These are phyloP conservation scores for Pisolithus tinctorius DNA, from an alignment of 768 basidiomycete species.

Conservation along the genomic window DNA sequence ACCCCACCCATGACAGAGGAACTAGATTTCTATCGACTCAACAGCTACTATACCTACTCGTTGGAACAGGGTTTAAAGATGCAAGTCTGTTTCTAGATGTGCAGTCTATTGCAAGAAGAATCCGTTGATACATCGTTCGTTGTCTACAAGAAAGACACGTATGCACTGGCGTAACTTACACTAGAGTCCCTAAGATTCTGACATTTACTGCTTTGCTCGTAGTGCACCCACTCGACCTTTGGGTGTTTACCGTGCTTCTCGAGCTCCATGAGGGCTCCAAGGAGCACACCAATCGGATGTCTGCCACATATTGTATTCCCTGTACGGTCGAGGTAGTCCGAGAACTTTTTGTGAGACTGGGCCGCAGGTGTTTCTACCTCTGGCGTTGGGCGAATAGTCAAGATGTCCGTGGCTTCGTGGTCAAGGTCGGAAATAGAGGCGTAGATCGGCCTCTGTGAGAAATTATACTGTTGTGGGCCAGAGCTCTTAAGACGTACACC, in stretches of 20 bases:
- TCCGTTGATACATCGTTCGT: background rate
- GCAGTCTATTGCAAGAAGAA: background rate
- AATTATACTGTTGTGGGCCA: constrained; percentile 28
- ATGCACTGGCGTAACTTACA: constrained; percentile 95
- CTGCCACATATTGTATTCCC: constrained; percentile 97
- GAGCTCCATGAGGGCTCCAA: constrained; percentile 65
- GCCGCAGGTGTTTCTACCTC: constrained; percentile 36
- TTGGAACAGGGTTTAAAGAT: background rate
- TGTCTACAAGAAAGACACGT: constrained; percentile 44
- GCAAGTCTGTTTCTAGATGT: background rate
- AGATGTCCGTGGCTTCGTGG: constrained; percentile 74
- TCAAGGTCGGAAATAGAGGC: constrained; percentile 80
- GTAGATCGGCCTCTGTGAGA: constrained; percentile 60
- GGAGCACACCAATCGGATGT: constrained; percentile 89
- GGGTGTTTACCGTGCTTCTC: constrained; percentile 32
- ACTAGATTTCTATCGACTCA: background rate
- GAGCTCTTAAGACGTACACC: constrained; percentile 47
- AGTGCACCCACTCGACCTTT: constrained; percentile 76
- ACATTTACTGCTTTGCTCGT: constrained; percentile 88
- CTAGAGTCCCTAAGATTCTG: constrained; percentile 68
- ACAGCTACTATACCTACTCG: background rate
- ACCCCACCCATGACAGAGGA: background rate
- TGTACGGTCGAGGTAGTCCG: constrained; percentile 60
- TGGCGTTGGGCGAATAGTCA: constrained; percentile 49
- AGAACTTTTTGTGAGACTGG: constrained; percentile 55